Base-by-base conservation (phyloP, 495 filamentous ascomycete genomes). In the Gamarada debralockiae region DNA sequence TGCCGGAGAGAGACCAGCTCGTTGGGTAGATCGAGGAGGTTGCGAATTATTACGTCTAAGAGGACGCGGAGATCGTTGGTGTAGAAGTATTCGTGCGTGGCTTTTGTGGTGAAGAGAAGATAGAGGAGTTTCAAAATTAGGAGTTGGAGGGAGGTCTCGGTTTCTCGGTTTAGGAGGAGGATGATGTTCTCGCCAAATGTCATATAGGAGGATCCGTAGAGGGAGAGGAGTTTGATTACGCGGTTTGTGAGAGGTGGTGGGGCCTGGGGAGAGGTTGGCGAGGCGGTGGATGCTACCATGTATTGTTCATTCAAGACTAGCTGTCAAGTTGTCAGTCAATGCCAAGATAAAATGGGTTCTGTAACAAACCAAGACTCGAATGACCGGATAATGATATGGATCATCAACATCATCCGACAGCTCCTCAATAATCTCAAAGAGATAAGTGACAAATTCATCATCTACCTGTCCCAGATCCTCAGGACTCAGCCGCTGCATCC, bases 111-210 rank as follows among this genome's bases (percentile, higher is more conserved):
- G 70, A 97, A 97, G 9, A 97, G 79, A 36, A 98, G 81, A 67
- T 96, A 98, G 23, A 98, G 75, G 15, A 97, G 81, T 64, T 98
- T 98, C 39, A 98, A 78, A 47, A 96, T 97, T 3, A 98, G 79
- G 15, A 98, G 81, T 66, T 98, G 93, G 24, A 95, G 78, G 3
- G 89, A 90, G 3, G 91, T 93, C 64, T 97, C 91, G 44, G 87
- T 90, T 75, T 97, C 93, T 57, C 93, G 87, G 66, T 98, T 98
- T 33, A 98, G 81, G 8, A 97, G 80, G 12, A 98, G 78, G 58
- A 98, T 97, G 61, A 98, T 88, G 65, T 97, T 97, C 70, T 96
- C 92, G 48, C 93, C 93, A 70, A 98, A 97, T 2, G 92, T 97
- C 64, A 90, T 92, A 70, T 89, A 97, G 13, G 73, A 69, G 36